Evolutionary conservation across 345 rosid genomes (phyloP).

Genomic region (Psidium friedrichsthalianum): DNA sequence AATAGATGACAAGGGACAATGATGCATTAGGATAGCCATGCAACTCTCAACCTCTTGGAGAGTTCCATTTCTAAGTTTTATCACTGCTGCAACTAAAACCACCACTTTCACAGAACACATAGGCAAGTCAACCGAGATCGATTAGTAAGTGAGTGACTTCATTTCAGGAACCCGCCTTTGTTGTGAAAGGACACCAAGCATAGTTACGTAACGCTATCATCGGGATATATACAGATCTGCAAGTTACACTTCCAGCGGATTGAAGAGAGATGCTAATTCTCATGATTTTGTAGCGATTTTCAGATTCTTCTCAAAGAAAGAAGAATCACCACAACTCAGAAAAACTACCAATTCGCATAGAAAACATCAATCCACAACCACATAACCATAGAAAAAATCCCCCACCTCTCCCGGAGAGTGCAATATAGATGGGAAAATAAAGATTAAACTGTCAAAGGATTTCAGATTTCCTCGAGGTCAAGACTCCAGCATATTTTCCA

Average conservation of each 20-base stretch:
- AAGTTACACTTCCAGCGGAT: background rate
- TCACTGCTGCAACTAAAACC: background rate
- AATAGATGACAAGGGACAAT: background rate
- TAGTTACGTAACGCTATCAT: background rate
- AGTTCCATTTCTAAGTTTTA: background rate
- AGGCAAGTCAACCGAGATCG: background rate
- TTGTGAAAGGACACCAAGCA: background rate
- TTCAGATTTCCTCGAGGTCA: background rate
- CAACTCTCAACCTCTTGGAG: background rate
- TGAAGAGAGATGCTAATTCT: background rate
- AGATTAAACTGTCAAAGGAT: background rate
- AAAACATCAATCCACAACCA: background rate
- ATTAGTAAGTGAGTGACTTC: background rate
- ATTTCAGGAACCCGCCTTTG: background rate
- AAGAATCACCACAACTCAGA: background rate
- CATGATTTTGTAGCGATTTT: background rate
- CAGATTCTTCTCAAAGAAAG: background rate
- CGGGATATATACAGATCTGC: background rate
- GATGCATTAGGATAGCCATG: background rate
- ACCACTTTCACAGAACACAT: background rate
- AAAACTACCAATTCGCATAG: background rate
- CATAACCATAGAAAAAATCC: background rate
- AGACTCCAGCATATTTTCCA: background rate
- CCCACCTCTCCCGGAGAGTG: background rate
- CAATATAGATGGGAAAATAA: background rate